Evolutionary conservation across 306 rosid genomes (phyloP).

Genomic region (Prunus mume): DNA sequence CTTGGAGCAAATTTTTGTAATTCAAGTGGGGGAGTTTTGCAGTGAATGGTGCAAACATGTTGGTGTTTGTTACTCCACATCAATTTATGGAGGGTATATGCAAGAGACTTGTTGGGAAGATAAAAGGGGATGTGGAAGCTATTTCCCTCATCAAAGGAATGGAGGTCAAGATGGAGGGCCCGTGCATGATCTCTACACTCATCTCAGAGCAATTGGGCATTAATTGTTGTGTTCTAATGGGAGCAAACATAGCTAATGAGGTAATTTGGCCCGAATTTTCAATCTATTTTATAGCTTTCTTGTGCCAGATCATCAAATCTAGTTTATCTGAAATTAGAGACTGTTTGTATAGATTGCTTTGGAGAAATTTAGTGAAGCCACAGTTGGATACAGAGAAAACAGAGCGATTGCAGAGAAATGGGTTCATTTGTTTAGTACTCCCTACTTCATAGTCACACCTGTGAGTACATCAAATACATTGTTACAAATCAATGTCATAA

Average conservation of each 20-base stretch:
- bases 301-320: background rate
- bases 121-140: conserved; percentile 60
- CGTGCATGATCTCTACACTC: conserved; percentile 85
- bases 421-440: conserved; percentile 84
- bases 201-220: conserved; percentile 60
- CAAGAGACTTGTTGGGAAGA: conserved; percentile 62
- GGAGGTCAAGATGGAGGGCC: conserved; percentile 97
- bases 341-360: conserved; percentile 58
- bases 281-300: background rate
- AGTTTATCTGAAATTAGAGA: conserved; percentile 5
- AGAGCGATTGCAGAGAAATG: conserved; percentile 76
- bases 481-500: conserved; percentile 6
- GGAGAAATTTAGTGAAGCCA: conserved; percentile 97
- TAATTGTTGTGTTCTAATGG: conserved; percentile 90
- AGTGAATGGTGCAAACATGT: conserved; percentile 79
- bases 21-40: conserved; percentile 32
- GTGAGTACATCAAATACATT: conserved; percentile 42
- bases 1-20: conserved; percentile 1
- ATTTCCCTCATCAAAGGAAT: conserved; percentile 90
- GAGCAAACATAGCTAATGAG: conserved; percentile 93
- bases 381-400: conserved; percentile 75
- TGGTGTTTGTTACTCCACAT: conserved; percentile 93
- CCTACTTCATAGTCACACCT: conserved; percentile 74
- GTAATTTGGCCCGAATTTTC: conserved; percentile 23
- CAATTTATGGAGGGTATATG: conserved; percentile 94